These are phyloP conservation scores for Tricholoma saponaceum DNA, from an alignment of 768 basidiomycete genomes.

Conservation along the genomic window DNA sequence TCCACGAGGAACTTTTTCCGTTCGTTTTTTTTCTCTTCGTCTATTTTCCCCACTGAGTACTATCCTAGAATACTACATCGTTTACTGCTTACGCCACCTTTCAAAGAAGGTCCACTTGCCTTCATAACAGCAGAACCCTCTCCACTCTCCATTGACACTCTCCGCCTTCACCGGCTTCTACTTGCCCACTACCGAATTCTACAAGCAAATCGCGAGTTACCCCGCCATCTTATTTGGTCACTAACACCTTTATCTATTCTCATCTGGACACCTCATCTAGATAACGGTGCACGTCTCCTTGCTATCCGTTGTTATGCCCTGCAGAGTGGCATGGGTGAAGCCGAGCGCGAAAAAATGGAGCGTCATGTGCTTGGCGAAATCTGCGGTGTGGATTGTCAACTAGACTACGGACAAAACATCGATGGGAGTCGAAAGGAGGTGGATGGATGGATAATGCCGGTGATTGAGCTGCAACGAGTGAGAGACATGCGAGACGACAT, in stretches of 20 bases:
- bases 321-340: conserved; percentile 77
- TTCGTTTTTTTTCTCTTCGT: conserved; percentile 32
- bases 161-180: conserved; percentile 63
- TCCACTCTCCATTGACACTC: conserved; percentile 31
- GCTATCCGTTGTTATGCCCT: conserved; percentile 76
- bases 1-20: conserved; percentile 70
- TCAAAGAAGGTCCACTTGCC: conserved; percentile 51
- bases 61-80: conserved; percentile 49
- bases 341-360: conserved; percentile 66
- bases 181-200: conserved; percentile 82
- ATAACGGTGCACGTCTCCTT: conserved; percentile 61
- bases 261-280: conserved; percentile 41
- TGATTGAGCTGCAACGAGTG: conserved; percentile 63
- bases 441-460: conserved; percentile 83
- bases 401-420: conserved; percentile 50
- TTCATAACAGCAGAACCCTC: conserved; percentile 32
- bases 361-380: conserved; percentile 54
- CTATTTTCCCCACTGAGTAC: conserved; percentile 9
- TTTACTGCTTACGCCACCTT: conserved; percentile 39
- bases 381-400: conserved; percentile 54
- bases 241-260: conserved; percentile 47
- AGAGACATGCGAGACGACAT: conserved; percentile 45
- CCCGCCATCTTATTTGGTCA: conserved; percentile 59
- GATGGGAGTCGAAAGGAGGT: conserved; percentile 41
- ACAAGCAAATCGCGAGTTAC: conserved; percentile 66